phyloP scores from a whole-genome alignment of 2,329 filamentous ascomycete species.

The Teratosphaeria viscida region DNA sequence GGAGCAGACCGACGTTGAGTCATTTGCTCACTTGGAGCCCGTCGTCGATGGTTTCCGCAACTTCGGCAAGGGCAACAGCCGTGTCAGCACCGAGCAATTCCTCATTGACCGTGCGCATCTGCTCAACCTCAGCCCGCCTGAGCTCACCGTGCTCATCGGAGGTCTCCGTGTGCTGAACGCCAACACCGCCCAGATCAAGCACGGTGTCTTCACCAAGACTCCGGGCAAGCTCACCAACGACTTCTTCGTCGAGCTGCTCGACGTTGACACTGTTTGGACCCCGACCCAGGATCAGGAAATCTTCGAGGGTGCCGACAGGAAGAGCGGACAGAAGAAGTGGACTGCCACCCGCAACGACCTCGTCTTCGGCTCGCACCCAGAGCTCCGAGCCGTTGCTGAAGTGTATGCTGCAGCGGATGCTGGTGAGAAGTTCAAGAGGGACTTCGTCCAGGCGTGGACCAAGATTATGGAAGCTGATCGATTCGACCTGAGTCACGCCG shows the following conservation, averaged over 20 bases:
- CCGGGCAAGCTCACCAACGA: conserved; percentile 65
- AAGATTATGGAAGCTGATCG: conserved; percentile 68
- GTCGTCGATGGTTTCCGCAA: conserved; percentile 69
- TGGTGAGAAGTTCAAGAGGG: conserved; percentile 54
- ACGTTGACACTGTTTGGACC: conserved; percentile 57
- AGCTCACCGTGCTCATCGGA: conserved; percentile 60
- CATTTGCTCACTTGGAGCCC: conserved; percentile 58
- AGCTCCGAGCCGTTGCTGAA: conserved; percentile 61
- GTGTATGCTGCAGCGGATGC: conserved; percentile 55
- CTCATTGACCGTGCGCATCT: conserved; percentile 63
- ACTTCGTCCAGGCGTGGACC: conserved; percentile 61
- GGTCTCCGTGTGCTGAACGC: conserved; percentile 59
- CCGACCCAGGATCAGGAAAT: conserved; percentile 42
- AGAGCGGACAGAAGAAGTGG: conserved; percentile 57
- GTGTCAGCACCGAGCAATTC: conserved; percentile 56
- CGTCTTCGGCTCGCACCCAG: conserved; percentile 62
- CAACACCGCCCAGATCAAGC: conserved; percentile 59
- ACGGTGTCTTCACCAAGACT: conserved; percentile 57
- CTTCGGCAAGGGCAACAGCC: conserved; percentile 54
- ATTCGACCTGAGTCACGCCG: conserved; percentile 42
- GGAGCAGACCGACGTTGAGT: conserved; percentile 59
- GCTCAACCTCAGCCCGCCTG: conserved; percentile 59
- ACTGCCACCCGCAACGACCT: conserved; percentile 58
- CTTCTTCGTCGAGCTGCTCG: conserved; percentile 72
- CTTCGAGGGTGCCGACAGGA: conserved; percentile 56